A percentile compares a stretch with the other conserved stretches of the same genome.
Conservation (phyloP, 345 rosid species). For the Capsella bursapastoris region DNA sequence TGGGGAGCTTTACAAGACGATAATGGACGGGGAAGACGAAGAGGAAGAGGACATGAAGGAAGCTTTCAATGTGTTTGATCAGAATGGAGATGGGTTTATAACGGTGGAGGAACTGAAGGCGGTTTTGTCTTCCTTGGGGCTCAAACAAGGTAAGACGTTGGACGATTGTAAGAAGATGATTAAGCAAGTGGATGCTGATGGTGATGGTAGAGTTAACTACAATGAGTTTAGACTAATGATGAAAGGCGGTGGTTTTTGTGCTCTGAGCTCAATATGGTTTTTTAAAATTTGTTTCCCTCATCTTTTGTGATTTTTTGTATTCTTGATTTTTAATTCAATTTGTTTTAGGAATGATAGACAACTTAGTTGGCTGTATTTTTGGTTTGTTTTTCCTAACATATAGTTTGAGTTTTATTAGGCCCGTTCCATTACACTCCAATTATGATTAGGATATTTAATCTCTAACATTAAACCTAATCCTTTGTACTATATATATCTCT, state of each 20-base stretch:
- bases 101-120: slow-evolving; percentile 75
- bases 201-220: slow-evolving; percentile 80
- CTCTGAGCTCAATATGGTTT: slow-evolving; percentile 15
- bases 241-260: slow-evolving; percentile 53
- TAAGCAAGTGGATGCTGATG: slow-evolving; percentile 77
- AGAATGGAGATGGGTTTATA: slow-evolving; percentile 85
- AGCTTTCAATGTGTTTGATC: slow-evolving; percentile 87
- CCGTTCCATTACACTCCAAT: no score
- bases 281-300: no score
- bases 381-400: no score
- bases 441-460: no score
- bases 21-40: slow-evolving; percentile 62
- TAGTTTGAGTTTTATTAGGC: no score
- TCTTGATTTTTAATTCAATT: slow-evolving; percentile 26
- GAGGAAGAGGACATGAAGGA: slow-evolving; percentile 80
- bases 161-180: slow-evolving; percentile 89
- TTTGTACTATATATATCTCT: no score
- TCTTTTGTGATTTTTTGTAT: neutral
- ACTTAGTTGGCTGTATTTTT: no score
- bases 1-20: slow-evolving; percentile 56
- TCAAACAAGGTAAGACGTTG: slow-evolving; percentile 68
- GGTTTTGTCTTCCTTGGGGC: slow-evolving; percentile 73
- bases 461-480: no score
- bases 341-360: neutral
- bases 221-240: slow-evolving; percentile 66